Evolutionary conservation across 2,329 filamentous ascomycete species (phyloP).

Genomic region (Diplodia corticola): DNA sequence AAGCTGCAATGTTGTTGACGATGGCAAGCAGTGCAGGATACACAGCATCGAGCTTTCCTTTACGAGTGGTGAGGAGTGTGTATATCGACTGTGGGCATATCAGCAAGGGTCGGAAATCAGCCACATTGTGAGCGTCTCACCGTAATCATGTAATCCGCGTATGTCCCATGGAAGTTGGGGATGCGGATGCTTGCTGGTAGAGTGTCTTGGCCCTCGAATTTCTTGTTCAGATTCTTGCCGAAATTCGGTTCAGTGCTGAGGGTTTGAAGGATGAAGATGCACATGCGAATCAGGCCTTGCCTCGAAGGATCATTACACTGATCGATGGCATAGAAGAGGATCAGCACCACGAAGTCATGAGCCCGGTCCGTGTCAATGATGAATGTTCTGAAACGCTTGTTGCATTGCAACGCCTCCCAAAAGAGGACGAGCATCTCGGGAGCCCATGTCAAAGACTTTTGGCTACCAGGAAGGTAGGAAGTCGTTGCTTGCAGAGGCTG

Average conservation of each 20-base stretch:
- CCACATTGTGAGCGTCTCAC: constrained; percentile 50
- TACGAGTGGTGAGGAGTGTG: constrained; percentile 84
- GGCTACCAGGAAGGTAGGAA: constrained; percentile 84
- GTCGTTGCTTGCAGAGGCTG: constrained; percentile 87
- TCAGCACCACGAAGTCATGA: constrained; percentile 87
- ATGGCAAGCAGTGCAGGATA: constrained; percentile 91
- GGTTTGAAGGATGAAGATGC: constrained; percentile 93
- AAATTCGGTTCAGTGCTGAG: constrained; percentile 91
- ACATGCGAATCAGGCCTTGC: constrained; percentile 93
- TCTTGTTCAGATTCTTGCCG: constrained; percentile 83
- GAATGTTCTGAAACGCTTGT: constrained; percentile 94
- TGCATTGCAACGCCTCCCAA: constrained; percentile 96
- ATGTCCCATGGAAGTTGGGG: constrained; percentile 80
- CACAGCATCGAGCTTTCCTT: constrained; percentile 84
- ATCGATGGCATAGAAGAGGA: constrained; percentile 90
- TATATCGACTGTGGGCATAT: constrained; percentile 72
- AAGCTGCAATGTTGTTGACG: constrained; percentile 88
- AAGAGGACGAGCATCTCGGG: constrained; percentile 97
- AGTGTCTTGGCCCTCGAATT: constrained; percentile 84
- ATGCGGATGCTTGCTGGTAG: constrained; percentile 80
- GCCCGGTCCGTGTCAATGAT: constrained; percentile 94
- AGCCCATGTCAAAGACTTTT: constrained; percentile 78
- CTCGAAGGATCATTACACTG: constrained; percentile 83
- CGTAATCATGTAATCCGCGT: constrained; percentile 91
- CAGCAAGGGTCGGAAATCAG: neutral